Base-by-base conservation (phyloP, 2,329 filamentous ascomycete genomes). In the Calycina herbarum region DNA sequence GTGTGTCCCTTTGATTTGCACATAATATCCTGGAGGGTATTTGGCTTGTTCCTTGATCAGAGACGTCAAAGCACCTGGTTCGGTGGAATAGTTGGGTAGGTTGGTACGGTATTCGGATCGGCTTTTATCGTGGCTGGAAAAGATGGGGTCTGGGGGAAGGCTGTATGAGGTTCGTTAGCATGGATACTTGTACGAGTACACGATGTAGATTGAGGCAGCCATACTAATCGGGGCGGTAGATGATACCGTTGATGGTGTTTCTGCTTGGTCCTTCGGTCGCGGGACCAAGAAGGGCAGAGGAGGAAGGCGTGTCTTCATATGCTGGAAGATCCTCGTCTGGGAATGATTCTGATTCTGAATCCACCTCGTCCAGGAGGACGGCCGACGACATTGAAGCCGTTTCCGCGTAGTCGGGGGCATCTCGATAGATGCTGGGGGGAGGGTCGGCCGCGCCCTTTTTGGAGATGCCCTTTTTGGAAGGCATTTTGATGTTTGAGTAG, bases 1-100 rank as follows among this genome's bases (percentile, higher is more conserved):
- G 31, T 78, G 76, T 6, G 72, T 73, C 17, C 77, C 77, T 17
- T 67, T 64, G 24, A 79, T 66, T 51, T 70, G 67, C 2, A 78
- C 67, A 31, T 69, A 69, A 57, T 74, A 75, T 2, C 59, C 61
- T 2, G 74, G 73, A 10, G 73, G 70, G 57, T 71, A 75, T 15
- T 54, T 31, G 8, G 71, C 69, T 68, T 76, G 74, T 33, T 70
- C 61, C 8, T 57, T 59, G 57, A 76, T 74, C 71, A 74, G 68
- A 0, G 64, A 24, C 45, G 67, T 69, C 27, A 76, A 73, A 35
- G 60, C 61, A 38, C 69, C 33, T 3, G 68, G 45, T 15, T 71
- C 61, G 1, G 61, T 73, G 1, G 72, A 73, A 61, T 72, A 76
- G 45, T 68, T 66, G 20, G 73, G 70, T 58, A 73, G 74, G 15